phyloP scores from a whole-genome alignment of 257 asterid genomes.

The Verbascum thapsus region DNA sequence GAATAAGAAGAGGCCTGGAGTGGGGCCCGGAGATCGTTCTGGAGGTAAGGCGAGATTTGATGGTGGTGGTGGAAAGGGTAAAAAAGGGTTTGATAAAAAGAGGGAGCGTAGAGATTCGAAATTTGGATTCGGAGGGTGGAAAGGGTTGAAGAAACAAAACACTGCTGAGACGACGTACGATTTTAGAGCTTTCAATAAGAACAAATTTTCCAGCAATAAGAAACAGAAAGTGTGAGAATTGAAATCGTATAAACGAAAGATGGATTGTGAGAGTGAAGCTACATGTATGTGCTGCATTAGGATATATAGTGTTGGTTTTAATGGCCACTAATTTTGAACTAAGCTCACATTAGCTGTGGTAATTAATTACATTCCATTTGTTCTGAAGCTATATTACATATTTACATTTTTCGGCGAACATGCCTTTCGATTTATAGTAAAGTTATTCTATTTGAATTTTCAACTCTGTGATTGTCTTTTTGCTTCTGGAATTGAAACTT shows the following conservation, averaged over 20 bases:
- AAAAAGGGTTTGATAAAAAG: slow-evolving; percentile 51
- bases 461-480: not conserved
- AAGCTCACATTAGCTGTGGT: not conserved
- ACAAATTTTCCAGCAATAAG: slow-evolving; percentile 43
- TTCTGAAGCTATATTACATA: not conserved
- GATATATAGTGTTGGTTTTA: not conserved
- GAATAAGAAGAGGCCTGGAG: slow-evolving; percentile 69
- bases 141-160: slow-evolving; percentile 91
- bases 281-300: slow-evolving; percentile 1
- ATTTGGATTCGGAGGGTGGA: slow-evolving; percentile 90
- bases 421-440: too few relatives aligned
- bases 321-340: slow-evolving; percentile 9
- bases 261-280: not conserved
- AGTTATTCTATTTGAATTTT: not conserved
- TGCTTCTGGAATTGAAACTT: not conserved
- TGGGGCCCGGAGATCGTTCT: slow-evolving; percentile 81
- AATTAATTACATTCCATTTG: not conserved
- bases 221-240: slow-evolving; percentile 47
- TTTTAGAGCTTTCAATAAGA: slow-evolving; percentile 45
- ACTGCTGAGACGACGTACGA: slow-evolving; percentile 78
- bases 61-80: slow-evolving; percentile 44
- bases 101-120: slow-evolving; percentile 60
- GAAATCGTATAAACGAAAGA: not conserved
- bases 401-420: too few relatives aligned
- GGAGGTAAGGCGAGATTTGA: slow-evolving; percentile 60